Evolutionary conservation across 2,329 filamentous ascomycete genomes (phyloP), one percentile per base, ranked within the genome.

Genomic region (Metarhizium brunneum): DNA sequence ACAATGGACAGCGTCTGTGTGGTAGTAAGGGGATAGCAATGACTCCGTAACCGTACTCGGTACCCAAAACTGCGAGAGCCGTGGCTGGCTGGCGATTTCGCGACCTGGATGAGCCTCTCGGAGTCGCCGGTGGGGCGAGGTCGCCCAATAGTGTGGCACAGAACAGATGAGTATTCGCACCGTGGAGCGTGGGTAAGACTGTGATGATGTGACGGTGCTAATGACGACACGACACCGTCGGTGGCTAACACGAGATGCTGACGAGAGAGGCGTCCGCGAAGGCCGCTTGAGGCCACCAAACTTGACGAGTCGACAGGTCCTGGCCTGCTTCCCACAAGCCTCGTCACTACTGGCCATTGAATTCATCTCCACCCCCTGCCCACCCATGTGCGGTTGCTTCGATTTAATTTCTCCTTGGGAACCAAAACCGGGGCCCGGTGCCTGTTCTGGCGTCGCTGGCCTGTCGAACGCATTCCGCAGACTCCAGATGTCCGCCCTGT

Each of bases 391-490:
- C 38, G 25, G 20, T 30, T 29, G 45, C 20, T 29, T 30, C 45
- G 20, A n/a, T 16, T 25, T 35, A 45, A 53, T 53, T 53, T 53
- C 38, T 53, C 25, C 29, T 35, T 53, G 40, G 51, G 11, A 16
- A 11, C 36, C 42, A 29, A 52, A 51, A 52, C 13, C 13, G 48
- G 54, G 49, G 7, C 49, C 16, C 30, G 16, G 16, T 45, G 38
- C 50, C 45, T 40, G 29, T 53, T 50, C 35, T 40, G 54, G 45
- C 50, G 48, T 49, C n/a, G 54, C 20, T 32, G 48, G 4, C 45
- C 45, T 50, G 45, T 49, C 45, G 18, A 38, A 18, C 32, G 42
- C 49, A 52, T 55, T 47, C 54, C 49, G 30, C 14, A 25, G 40
- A n/a, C 6, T 38, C 10, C 20, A 25, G 3, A 25, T 29, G 42